Evolutionary conservation across 78 protist species (phyloP).

Genomic region (Chrysochromulina parva): DNA sequence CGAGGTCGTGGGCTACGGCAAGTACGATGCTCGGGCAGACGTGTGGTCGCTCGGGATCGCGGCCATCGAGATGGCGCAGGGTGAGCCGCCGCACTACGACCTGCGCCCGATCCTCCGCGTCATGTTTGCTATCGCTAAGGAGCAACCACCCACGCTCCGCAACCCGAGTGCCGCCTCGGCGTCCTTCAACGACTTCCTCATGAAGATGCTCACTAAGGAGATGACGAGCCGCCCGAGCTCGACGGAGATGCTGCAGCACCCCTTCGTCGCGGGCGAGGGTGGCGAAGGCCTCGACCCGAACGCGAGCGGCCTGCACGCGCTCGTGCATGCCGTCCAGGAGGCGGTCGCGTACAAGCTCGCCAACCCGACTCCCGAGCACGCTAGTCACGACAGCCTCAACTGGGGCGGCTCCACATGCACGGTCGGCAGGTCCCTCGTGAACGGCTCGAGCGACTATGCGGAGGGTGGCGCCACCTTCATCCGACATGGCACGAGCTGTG

Average conservation of each 20-base stretch:
- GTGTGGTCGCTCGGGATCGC: constrained; percentile 99
- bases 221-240: background rate
- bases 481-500: no score
- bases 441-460: no score
- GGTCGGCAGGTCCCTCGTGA: no score
- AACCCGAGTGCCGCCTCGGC: constrained; percentile 71
- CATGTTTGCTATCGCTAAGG: background rate
- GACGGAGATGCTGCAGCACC: background rate
- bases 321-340: no score
- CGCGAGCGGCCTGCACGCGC: no score
- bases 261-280: background rate
- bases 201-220: constrained; percentile 75
- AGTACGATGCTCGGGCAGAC: constrained; percentile 74
- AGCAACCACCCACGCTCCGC: constrained; percentile 85
- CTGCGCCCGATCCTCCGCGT: no score
- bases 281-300: no score
- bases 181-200: constrained; percentile 82
- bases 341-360: no score
- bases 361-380: no score
- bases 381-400: no score
- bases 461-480: no score
- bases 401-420: no score
- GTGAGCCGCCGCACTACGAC: constrained; percentile 84
- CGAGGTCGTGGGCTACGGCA: constrained; percentile 48
- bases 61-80: constrained; percentile 94